Conservation (phyloP, 192 early-diverging fungal genomes). For the Backusella macrospora region DNA sequence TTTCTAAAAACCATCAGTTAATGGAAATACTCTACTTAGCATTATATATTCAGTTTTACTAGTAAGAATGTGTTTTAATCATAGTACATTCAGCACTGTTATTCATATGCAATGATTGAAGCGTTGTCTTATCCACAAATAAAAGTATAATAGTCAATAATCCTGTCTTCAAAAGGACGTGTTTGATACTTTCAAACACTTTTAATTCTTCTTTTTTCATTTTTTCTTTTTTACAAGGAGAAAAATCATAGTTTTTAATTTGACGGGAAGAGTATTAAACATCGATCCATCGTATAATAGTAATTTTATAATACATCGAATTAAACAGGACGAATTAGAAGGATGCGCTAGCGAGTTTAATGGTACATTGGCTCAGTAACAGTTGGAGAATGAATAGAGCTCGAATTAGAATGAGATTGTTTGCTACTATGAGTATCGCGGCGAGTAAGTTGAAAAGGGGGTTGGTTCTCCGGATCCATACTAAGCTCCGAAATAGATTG, state of each 20-base stretch:
- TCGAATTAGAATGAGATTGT: conserved; percentile 11
- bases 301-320: neutral
- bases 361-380: neutral
- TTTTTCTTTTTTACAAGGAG: neutral
- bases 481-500: conserved; percentile 14
- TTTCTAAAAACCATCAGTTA: too few relatives aligned
- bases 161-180: too few relatives aligned
- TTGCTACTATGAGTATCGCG: conserved; percentile 6
- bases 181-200: neutral
- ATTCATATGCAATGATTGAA: too few relatives aligned
- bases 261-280: conserved; percentile 4
- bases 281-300: neutral
- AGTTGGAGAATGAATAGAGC: neutral
- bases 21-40: too few relatives aligned
- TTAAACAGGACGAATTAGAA: neutral
- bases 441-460: conserved; percentile 1
- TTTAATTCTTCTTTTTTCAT: neutral
- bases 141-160: too few relatives aligned
- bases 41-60: too few relatives aligned
- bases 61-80: too few relatives aligned
- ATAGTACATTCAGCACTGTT: too few relatives aligned
- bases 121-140: too few relatives aligned
- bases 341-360: neutral
- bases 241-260: conserved; percentile 1
- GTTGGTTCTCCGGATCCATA: neutral